Percentiles rank a stretch among this genome's conserved stretches.
These are phyloP conservation scores for Aureobasidium melanogenum DNA, from an alignment of 2,329 filamentous ascomycete species.

Conservation along the genomic window DNA sequence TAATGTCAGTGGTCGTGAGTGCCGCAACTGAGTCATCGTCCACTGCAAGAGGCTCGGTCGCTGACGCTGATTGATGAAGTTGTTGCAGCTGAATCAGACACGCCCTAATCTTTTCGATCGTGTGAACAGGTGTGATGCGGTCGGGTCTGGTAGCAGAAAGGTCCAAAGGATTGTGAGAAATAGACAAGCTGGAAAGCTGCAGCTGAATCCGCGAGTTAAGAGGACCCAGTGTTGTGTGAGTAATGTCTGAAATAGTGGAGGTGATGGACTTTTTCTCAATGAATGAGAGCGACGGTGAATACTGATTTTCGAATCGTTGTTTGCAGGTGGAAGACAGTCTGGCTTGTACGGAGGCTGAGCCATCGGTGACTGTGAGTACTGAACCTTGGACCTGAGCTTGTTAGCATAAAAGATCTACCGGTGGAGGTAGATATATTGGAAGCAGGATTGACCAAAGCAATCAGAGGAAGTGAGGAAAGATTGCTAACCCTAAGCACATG, in stretches of 20 bases:
- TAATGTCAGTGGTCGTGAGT: background rate
- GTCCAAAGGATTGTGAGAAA: background rate
- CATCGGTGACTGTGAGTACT: background rate
- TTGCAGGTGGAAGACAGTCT: background rate
- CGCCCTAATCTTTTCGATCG: background rate
- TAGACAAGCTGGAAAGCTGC: background rate
- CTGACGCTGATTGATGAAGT: background rate
- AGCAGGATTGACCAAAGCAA: background rate
- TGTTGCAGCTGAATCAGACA: background rate
- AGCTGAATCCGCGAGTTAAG: background rate
- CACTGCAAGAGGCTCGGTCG: background rate
- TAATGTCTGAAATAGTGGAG: background rate
- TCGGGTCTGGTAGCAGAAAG: background rate
- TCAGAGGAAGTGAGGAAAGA: background rate
- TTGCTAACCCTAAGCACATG: background rate
- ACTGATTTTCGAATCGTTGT: background rate
- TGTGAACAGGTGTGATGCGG: background rate
- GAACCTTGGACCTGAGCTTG: conserved; percentile 6
- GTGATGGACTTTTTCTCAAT: background rate
- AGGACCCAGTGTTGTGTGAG: background rate
- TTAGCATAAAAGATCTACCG: background rate
- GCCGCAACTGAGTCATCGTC: background rate
- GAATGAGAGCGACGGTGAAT: conserved; percentile 4
- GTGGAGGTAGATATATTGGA: background rate
- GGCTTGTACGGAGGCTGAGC: background rate